Percentiles rank a stretch among this genome's conserved stretches.
Evolutionary conservation across 192 early-diverging fungal genomes (phyloP).

Genomic region (Coemansia sp.): DNA sequence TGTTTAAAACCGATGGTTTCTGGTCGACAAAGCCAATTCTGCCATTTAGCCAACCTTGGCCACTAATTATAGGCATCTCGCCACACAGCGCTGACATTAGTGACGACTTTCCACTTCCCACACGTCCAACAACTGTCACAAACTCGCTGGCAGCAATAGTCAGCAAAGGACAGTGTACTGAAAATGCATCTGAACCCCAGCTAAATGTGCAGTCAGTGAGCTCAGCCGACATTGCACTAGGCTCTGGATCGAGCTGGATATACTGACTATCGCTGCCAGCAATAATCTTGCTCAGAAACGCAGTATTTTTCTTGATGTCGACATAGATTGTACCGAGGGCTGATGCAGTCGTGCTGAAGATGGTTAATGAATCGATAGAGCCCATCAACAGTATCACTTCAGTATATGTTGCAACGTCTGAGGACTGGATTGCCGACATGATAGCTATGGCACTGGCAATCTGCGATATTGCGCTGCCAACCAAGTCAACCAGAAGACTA

Average conservation of each 20-base stretch:
- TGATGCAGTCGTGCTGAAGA: slow-evolving; percentile 3
- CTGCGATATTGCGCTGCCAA: slow-evolving; percentile 46
- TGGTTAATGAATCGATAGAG: slow-evolving; percentile 25
- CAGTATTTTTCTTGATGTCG: neutral
- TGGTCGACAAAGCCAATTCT: slow-evolving; percentile 49
- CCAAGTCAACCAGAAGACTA: slow-evolving; percentile 13
- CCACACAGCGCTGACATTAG: slow-evolving; percentile 68
- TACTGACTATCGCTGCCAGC: slow-evolving; percentile 1
- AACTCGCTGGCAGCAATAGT: slow-evolving; percentile 64
- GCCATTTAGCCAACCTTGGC: slow-evolving; percentile 72
- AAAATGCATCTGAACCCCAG: slow-evolving; percentile 24
- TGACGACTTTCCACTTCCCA: slow-evolving; percentile 72
- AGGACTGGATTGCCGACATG: slow-evolving; percentile 53
- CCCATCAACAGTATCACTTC: slow-evolving; percentile 18
- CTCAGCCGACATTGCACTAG: neutral
- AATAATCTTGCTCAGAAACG: slow-evolving; percentile 10
- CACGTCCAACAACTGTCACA: slow-evolving; percentile 77
- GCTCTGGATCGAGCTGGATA: neutral
- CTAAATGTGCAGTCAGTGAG: no score
- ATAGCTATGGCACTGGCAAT: slow-evolving; percentile 60
- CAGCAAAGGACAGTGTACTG: slow-evolving; percentile 61
- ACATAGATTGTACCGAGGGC: neutral
- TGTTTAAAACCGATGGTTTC: slow-evolving; percentile 43
- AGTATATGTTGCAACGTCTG: slow-evolving; percentile 14
- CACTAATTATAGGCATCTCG: slow-evolving; percentile 77